phyloP scores from a whole-genome alignment of 305 asterid species.

The Fraxinus sp. region DNA sequence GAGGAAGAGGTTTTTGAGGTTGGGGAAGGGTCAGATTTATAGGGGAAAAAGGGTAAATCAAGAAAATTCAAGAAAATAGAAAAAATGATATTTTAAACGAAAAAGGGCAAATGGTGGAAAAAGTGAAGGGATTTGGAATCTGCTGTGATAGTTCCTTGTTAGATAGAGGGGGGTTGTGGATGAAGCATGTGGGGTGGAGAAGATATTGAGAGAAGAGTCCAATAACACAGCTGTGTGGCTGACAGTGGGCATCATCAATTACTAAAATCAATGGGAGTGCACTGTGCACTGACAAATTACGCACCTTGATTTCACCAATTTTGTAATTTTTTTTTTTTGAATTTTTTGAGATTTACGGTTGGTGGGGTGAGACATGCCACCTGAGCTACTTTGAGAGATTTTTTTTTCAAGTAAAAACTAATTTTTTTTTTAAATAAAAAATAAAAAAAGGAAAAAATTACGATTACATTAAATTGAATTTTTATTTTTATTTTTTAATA shows the following conservation, averaged over 20 bases:
- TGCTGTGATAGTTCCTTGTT: not conserved
- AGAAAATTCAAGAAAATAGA: not conserved
- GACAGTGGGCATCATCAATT: not conserved
- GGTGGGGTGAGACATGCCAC: too few relatives aligned
- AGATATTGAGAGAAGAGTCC: constrained; percentile 28
- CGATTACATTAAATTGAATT: too few relatives aligned
- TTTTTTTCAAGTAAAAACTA: not conserved
- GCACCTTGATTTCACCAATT: constrained; percentile 33
- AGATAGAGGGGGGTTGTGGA: not conserved
- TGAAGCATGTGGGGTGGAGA: constrained; percentile 50
- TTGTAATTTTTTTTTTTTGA: not conserved
- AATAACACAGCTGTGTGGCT: constrained; percentile 33
- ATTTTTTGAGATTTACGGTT: too few relatives aligned
- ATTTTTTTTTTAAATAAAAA: too few relatives aligned
- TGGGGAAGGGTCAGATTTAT: constrained; percentile 45
- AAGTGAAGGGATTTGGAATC: constrained; percentile 33
- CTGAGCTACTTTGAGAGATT: not conserved
- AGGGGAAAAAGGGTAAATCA: constrained; percentile 33
- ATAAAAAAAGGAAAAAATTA: too few relatives aligned
- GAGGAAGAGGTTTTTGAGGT: constrained; percentile 50
- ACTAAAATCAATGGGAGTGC: not conserved
- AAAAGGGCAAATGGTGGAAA: constrained; percentile 12
- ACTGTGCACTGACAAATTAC: constrained; percentile 15
- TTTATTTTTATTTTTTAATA: too few relatives aligned
- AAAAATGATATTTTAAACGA: constrained; percentile 1